phyloP scores from a whole-genome alignment of 306 rosid genomes.

The Canavalia ensiformis region DNA sequence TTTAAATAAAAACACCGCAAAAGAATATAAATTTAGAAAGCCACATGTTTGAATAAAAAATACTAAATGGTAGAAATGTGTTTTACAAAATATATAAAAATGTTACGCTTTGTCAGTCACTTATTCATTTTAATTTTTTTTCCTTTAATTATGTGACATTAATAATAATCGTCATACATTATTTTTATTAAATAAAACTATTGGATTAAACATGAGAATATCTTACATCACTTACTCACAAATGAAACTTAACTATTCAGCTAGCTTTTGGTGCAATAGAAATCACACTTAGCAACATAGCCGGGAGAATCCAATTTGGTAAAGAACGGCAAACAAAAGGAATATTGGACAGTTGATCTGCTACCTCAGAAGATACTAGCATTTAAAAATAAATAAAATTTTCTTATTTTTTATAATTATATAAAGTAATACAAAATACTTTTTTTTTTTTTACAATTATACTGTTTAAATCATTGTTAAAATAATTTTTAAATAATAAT shows the following conservation, averaged over 20 bases:
- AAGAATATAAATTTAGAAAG: background rate
- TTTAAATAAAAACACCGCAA: background rate
- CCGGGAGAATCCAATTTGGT: no score
- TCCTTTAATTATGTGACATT: background rate
- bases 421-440: no score
- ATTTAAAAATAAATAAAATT: no score
- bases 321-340: background rate
- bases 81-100: background rate
- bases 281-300: background rate
- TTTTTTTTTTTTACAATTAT: no score
- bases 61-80: background rate
- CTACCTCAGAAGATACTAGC: no score
- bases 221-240: background rate
- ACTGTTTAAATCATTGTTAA: no score
- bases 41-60: background rate
- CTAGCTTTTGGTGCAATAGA: background rate
- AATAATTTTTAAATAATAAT: no score
- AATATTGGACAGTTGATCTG: no score
- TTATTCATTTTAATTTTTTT: background rate
- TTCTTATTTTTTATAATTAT: no score
- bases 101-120: background rate
- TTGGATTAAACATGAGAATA: background rate
- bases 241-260: background rate
- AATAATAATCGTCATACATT: no score
- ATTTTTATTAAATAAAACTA: background rate